These are phyloP conservation scores for Saraca asoca DNA, from an alignment of 331 rosid genomes.

Conservation along the genomic window DNA sequence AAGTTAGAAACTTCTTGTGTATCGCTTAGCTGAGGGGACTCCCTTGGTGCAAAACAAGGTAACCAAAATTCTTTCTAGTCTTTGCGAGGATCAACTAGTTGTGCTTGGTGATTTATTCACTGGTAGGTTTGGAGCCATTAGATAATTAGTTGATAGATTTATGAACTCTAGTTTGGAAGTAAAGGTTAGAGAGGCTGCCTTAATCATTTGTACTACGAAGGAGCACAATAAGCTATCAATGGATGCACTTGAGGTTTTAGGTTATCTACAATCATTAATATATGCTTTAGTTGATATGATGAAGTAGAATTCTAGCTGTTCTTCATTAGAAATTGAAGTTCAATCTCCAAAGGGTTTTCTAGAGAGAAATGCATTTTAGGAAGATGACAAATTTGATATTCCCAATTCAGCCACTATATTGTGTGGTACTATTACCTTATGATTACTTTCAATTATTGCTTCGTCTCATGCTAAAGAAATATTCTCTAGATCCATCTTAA, in stretches of 20 bases:
- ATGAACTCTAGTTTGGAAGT: conserved; percentile 72
- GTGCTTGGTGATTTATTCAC: conserved; percentile 67
- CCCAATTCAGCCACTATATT: conserved; percentile 65
- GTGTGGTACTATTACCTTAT: too few relatives aligned
- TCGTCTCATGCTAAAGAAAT: too few relatives aligned
- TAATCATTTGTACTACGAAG: conserved; percentile 80
- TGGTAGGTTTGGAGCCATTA: conserved; percentile 57
- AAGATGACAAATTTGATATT: conserved; percentile 63
- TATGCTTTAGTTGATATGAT: conserved; percentile 77
- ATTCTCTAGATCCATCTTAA: too few relatives aligned
- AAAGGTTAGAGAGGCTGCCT: conserved; percentile 73
- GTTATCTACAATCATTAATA: conserved; percentile 56
- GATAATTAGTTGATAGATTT: conserved; percentile 74
- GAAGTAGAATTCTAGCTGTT: conserved; percentile 55
- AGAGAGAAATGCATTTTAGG: conserved; percentile 72
- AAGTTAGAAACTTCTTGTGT: conserved; percentile 70
- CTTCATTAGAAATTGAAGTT: too few relatives aligned
- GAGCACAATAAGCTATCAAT: conserved; percentile 66
- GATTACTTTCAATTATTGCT: too few relatives aligned
- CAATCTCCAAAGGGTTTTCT: too few relatives aligned
- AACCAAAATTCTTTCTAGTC: conserved; percentile 79
- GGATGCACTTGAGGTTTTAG: conserved; percentile 69
- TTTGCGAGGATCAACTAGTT: conserved; percentile 72
- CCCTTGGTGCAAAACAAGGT: conserved; percentile 80
- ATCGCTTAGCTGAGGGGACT: conserved; percentile 84